These are phyloP conservation scores for Lactarius akahatsu DNA, from an alignment of 768 basidiomycete genomes.

Conservation along the genomic window DNA sequence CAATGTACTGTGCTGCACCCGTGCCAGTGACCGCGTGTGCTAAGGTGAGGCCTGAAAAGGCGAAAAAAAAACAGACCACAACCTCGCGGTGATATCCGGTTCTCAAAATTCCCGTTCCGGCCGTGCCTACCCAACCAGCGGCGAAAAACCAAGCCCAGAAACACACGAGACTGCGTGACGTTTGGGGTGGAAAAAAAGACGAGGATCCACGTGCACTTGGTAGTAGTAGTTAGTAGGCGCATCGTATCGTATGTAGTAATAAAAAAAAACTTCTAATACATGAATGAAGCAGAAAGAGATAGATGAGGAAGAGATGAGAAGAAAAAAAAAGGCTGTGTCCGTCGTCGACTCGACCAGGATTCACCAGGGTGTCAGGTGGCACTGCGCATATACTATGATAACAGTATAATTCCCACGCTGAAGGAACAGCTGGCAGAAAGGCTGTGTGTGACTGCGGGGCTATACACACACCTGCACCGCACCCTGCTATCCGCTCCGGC, in stretches of 20 bases:
- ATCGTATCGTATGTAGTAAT: background rate
- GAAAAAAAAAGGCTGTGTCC: background rate
- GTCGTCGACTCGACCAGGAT: background rate
- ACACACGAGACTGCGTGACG: too few species aligned
- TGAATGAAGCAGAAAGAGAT: background rate
- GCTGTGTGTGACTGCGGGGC: too few species aligned
- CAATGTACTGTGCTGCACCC: too few species aligned
- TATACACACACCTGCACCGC: background rate
- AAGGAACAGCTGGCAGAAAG: background rate
- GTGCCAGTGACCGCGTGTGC: background rate
- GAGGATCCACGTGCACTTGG: background rate
- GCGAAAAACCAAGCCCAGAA: background rate
- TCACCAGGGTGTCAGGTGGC: background rate
- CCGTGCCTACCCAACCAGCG: background rate
- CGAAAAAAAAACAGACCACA: too few species aligned
- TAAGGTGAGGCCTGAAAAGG: too few species aligned
- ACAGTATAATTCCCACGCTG: background rate
- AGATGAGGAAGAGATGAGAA: background rate
- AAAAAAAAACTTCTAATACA: background rate
- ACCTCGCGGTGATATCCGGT: background rate
- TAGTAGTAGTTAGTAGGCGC: background rate
- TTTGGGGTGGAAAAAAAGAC: background rate
- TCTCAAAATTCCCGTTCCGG: background rate
- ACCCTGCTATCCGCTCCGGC: slow-evolving; percentile 11
- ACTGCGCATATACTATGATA: background rate